Conservation (phyloP, 78 protist genomes). For the Planoprotostelium fungivorum region DNA sequence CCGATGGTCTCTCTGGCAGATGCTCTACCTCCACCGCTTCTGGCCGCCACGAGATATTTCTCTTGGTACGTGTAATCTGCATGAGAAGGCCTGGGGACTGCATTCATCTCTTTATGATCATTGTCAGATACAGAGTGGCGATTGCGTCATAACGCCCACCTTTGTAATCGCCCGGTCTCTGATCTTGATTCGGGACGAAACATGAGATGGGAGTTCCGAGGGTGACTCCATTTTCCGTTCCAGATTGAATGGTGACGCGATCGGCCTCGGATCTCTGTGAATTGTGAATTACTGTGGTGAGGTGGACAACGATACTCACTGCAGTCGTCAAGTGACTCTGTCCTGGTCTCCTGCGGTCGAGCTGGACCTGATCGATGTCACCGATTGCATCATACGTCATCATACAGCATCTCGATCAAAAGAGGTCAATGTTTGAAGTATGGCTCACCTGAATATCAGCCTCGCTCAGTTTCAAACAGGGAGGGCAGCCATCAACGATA, state of each 20-base stretch:
- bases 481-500: conserved; percentile 65
- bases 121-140: neutral
- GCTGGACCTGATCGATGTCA: neutral
- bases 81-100: conserved; percentile 77
- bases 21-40: conserved; percentile 76
- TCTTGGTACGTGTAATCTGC: conserved; percentile 77
- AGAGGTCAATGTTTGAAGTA: conserved; percentile 41
- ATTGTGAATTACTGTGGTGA: neutral
- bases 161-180: conserved; percentile 72
- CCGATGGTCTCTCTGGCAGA: conserved; percentile 75
- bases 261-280: conserved; percentile 44
- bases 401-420: neutral
- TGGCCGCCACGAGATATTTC: conserved; percentile 50
- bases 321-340: conserved; percentile 62
- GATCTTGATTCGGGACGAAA: conserved; percentile 60
- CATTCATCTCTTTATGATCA: conserved; percentile 13
- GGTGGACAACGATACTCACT: conserved; percentile 2
- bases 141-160: neutral
- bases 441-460: conserved; percentile 70
- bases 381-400: neutral
- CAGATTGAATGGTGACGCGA: conserved; percentile 43
- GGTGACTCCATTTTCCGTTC: conserved; percentile 48
- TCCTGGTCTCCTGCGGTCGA: conserved; percentile 72
- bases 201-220: conserved; percentile 78
- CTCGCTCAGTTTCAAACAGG: conserved; percentile 47